Evolutionary conservation across 1,284 basidiomycete genomes (phyloP).

Genomic region (Laetiporus sulphureus): DNA sequence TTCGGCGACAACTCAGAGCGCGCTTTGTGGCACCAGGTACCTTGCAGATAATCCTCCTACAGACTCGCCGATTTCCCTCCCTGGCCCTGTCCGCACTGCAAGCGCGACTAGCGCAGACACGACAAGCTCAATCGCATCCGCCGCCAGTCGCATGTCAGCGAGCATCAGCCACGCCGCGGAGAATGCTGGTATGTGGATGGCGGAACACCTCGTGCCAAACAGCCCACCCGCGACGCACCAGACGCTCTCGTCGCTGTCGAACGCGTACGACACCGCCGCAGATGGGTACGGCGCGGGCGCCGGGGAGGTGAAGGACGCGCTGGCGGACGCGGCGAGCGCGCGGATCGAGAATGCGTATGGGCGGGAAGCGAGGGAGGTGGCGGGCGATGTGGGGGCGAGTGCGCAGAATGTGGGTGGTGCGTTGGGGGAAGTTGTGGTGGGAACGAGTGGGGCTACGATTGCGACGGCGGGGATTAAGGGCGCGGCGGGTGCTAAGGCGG

Average conservation of each 20-base stretch:
- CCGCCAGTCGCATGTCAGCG: constrained; percentile 14
- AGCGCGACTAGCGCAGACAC: constrained; percentile 14
- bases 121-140: constrained; percentile 13
- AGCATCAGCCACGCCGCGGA: constrained; percentile 17
- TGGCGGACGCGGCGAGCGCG: constrained; percentile 12
- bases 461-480: constrained; percentile 15
- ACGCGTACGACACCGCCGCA: constrained; percentile 10
- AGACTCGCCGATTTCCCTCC: constrained; percentile 10
- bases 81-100: constrained; percentile 10
- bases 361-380: constrained; percentile 15
- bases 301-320: constrained; percentile 13
- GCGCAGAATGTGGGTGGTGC: constrained; percentile 16
- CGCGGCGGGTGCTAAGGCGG: constrained; percentile 13
- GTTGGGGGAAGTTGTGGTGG: constrained; percentile 15
- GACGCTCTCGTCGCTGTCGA: constrained; percentile 8
- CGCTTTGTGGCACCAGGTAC: constrained; percentile 9
- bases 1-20: background rate
- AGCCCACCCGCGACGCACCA: constrained; percentile 12
- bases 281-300: constrained; percentile 11
- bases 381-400: constrained; percentile 13
- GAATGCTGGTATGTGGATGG: constrained; percentile 19
- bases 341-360: constrained; percentile 19
- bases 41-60: constrained; percentile 16
- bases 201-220: constrained; percentile 16
- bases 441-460: constrained; percentile 14